These are phyloP conservation scores for Cyberlindnera euphorbiiphila DNA, from an alignment of 805 yeast species.

Conservation along the genomic window DNA sequence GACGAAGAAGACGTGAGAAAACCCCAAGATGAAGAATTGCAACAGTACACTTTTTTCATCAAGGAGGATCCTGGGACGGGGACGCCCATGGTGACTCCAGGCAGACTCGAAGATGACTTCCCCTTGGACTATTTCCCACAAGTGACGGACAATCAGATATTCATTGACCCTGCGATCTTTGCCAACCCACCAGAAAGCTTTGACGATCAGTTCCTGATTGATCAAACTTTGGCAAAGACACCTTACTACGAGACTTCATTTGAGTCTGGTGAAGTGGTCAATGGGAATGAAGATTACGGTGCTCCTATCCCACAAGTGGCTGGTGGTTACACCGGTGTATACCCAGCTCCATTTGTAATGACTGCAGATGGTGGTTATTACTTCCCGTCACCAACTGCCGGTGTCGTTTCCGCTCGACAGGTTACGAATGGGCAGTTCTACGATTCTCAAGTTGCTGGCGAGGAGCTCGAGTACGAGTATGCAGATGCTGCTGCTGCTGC, in stretches of 20 bases:
- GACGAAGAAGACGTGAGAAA: constrained; percentile 1
- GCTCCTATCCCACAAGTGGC: constrained; percentile 9
- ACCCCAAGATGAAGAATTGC: not conserved
- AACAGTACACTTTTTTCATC: constrained; percentile 19
- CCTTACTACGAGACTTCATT: constrained; percentile 26
- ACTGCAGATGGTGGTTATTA: constrained; percentile 6
- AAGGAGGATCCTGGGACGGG: constrained; percentile 22
- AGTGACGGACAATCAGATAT: constrained; percentile 24
- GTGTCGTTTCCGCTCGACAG: constrained; percentile 11
- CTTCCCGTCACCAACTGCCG: constrained; percentile 4
- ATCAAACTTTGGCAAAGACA: constrained; percentile 45
- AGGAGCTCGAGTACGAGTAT: constrained; percentile 6
- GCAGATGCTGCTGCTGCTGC: not conserved
- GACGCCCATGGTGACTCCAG: constrained; percentile 22
- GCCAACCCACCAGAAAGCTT: constrained; percentile 32
- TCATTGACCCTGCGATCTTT: constrained; percentile 31
- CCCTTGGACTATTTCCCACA: constrained; percentile 63
- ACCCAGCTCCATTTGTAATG: not conserved
- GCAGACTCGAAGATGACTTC: constrained; percentile 48
- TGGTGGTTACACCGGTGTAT: not conserved
- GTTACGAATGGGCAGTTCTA: constrained; percentile 29
- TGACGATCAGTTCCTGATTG: constrained; percentile 47
- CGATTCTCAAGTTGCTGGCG: constrained; percentile 20
- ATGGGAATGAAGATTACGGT: constrained; percentile 7
- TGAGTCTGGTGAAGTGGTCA: constrained; percentile 9